These are phyloP conservation scores for Diaporthe vaccinii DNA, from an alignment of 2,329 filamentous ascomycete genomes.

Conservation along the genomic window DNA sequence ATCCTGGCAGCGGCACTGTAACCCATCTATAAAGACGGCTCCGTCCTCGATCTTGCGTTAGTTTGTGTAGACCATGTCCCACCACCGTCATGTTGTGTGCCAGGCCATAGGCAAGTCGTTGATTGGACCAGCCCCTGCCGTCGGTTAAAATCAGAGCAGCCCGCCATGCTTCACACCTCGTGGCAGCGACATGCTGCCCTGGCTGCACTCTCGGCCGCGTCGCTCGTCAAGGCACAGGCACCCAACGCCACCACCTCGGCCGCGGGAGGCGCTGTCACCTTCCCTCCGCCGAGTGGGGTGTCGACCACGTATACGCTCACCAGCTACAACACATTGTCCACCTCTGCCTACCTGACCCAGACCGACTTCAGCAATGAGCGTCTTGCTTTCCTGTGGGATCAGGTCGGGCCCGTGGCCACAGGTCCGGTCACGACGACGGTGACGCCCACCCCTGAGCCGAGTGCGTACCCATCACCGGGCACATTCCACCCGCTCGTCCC, in stretches of 20 bases:
- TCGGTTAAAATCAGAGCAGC: not conserved
- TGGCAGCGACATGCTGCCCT: conserved; percentile 10
- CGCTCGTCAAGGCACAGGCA: not conserved
- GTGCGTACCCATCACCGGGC: conserved; percentile 12
- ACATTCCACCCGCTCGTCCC: conserved; percentile 28
- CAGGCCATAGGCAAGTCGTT: not conserved
- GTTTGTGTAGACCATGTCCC: not conserved
- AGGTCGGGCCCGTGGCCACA: conserved; percentile 30
- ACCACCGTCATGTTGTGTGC: conserved; percentile 1
- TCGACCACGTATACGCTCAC: conserved; percentile 5
- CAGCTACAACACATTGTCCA: not conserved
- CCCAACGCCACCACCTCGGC: not conserved
- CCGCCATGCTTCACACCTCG: not conserved
- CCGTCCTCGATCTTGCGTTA: not conserved
- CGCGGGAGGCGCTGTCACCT: not conserved
- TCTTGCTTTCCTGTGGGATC: conserved; percentile 30
- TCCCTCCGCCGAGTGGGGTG: conserved; percentile 6
- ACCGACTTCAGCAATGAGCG: conserved; percentile 34
- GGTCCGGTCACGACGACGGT: conserved; percentile 29
- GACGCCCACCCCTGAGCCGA: conserved; percentile 19
- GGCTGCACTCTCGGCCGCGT: not conserved
- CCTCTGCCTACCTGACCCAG: conserved; percentile 6
- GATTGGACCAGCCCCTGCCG: not conserved
- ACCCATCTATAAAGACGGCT: conserved; percentile 12
- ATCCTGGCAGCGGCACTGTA: conserved; percentile 9